Conservation (phyloP, 1,284 basidiomycete species). For the Heterobasidion annosum region DNA sequence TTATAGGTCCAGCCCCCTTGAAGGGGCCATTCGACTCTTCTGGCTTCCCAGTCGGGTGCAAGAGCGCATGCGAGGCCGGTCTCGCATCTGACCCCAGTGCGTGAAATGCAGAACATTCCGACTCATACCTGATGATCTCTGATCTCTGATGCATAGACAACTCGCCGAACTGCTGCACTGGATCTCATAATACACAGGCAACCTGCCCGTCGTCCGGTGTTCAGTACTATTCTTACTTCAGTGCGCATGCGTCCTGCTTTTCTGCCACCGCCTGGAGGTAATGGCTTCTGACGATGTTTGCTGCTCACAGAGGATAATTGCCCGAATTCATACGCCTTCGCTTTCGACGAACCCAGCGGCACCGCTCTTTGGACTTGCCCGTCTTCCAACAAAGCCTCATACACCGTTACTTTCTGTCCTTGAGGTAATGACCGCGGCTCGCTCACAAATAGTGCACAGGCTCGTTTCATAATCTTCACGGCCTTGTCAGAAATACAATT, state of each 20-base stretch:
- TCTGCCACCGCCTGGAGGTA: too few species aligned
- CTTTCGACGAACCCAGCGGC: slow-evolving; percentile 38
- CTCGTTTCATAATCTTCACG: too few species aligned
- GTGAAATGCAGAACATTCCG: not conserved
- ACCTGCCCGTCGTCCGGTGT: slow-evolving; percentile 35
- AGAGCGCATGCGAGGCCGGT: slow-evolving; percentile 49
- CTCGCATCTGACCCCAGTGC: slow-evolving; percentile 28
- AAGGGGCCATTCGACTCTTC: slow-evolving; percentile 42
- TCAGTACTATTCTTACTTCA: slow-evolving; percentile 36
- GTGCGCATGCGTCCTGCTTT: slow-evolving; percentile 15
- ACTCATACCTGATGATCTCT: not conserved
- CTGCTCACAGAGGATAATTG: slow-evolving; percentile 28
- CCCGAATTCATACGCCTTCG: slow-evolving; percentile 39
- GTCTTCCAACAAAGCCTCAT: slow-evolving; percentile 26
- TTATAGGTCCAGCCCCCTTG: slow-evolving; percentile 37
- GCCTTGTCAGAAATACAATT: too few species aligned
- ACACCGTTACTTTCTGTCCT: slow-evolving; percentile 21
- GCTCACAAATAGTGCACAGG: too few species aligned
- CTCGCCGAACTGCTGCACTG: slow-evolving; percentile 37
- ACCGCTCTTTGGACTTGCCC: slow-evolving; percentile 38
- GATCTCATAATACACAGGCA: slow-evolving; percentile 25
- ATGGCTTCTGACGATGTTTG: too few species aligned
- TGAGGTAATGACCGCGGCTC: not conserved
- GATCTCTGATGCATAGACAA: slow-evolving; percentile 12
- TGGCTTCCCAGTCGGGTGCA: slow-evolving; percentile 48